Evolutionary conservation across 148 eudicot genomes (phyloP), one percentile per base, ranked within the genome.

Genomic region (Rhododendron williamsianum): DNA sequence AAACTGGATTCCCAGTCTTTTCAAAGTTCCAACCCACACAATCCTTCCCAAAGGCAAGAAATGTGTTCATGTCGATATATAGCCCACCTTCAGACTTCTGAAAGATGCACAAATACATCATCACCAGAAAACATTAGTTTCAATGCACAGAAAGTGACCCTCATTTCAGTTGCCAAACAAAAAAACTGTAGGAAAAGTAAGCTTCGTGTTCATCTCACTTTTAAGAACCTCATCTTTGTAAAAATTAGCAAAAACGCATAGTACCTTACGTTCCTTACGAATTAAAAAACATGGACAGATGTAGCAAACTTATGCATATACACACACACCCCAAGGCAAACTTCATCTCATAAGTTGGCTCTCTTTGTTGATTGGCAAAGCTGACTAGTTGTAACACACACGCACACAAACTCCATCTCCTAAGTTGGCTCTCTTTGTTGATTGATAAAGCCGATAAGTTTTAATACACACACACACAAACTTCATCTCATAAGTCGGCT

Each of bases 21-120:
- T 94, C 93, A 77, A 89, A 96, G 87, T 96, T 95, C 99, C 99
- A 96, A 72, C 78, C 89, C 72, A 96, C 98, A 81, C 80, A 94
- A 84, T 95, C 99, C 88, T 92, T 92, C 49, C 98, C 99, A 82
- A 95, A 96, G 7, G 98, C 99, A 81, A 96, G 98, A 87, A 95
- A 96, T 9, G 98, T 89, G 81, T 84, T 89, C 99, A 96, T 95
- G 89, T 96, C 99, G 58, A 96, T 90, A 86, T 87, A 96, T 81
- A 96, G 86, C 69, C 99, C 99, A 79, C 99, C 99, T 86, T 94
- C 96, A 23, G 98, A 96, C 92, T 90, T 95, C 98, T 96, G 91
- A n/a, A 58, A 86, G 38, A 33, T 16, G 85, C 33, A 56, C n/a
- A 72, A n/a, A 46, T 21, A 12, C 7, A 9, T 74, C 21, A 74